Evolutionary conservation across 1,284 basidiomycete genomes (phyloP).

Genomic region (Trichosporon sp.): DNA sequence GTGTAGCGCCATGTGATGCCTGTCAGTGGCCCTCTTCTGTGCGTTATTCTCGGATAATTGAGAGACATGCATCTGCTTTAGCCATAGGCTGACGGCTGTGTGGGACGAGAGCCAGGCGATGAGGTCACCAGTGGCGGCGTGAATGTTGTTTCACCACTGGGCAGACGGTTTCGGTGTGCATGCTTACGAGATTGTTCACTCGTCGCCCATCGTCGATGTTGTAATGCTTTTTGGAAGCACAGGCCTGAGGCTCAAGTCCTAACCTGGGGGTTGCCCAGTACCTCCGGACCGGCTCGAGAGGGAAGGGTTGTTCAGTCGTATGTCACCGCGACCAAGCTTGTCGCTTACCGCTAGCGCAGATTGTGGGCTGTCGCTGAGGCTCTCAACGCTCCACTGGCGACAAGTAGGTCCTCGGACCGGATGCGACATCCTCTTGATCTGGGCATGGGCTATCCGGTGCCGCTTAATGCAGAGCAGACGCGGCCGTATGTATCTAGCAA

Average conservation of each 20-base stretch:
- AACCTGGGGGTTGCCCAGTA: background rate
- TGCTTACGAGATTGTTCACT: background rate
- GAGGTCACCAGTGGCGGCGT: background rate
- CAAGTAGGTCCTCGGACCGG: background rate
- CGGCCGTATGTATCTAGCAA: background rate
- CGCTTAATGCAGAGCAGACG: background rate
- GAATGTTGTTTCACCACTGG: background rate
- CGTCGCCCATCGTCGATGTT: background rate
- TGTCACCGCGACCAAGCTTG: background rate
- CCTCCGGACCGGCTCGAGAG: too few species aligned
- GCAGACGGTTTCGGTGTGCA: background rate
- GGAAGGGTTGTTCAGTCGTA: background rate
- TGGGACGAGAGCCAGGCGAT: background rate
- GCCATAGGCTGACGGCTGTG: background rate
- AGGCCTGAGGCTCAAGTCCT: background rate
- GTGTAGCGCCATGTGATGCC: background rate
- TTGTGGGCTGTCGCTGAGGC: background rate
- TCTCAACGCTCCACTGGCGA: background rate
- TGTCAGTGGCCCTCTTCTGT: background rate
- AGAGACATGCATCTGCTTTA: background rate
- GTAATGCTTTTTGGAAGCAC: background rate
- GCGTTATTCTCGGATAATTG: background rate
- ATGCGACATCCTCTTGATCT: background rate
- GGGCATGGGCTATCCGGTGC: too few species aligned
- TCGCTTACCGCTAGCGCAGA: background rate